A percentile compares a stretch with the other conserved stretches of the same genome.
Conservation (phyloP, 495 filamentous ascomycete genomes). For the Elasticomyces elasticus region DNA sequence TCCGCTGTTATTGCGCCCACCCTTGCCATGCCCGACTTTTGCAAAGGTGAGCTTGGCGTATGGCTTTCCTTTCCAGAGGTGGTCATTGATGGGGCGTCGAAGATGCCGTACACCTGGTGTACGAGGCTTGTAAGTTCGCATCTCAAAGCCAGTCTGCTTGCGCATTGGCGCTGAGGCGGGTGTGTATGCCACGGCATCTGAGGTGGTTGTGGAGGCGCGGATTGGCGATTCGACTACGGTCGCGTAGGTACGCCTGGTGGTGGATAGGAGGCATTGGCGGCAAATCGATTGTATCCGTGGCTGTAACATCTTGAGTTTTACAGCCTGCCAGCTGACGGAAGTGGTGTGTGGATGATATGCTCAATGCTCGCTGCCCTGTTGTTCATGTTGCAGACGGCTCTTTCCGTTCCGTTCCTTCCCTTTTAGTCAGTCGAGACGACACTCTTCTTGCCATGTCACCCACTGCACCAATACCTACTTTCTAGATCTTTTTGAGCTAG, state of each 20-base stretch:
- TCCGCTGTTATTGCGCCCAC: slow-evolving; percentile 82
- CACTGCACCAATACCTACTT: too few species aligned
- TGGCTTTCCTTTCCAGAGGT: slow-evolving; percentile 87
- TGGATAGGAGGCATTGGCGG: slow-evolving; percentile 29
- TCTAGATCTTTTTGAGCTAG: too few species aligned
- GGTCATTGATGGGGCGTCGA: slow-evolving; percentile 83
- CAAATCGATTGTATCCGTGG: slow-evolving; percentile 19
- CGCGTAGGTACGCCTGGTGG: slow-evolving; percentile 46
- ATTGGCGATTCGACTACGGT: slow-evolving; percentile 35
- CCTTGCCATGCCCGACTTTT: slow-evolving; percentile 83
- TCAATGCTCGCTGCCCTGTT: neutral
- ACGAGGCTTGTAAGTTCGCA: slow-evolving; percentile 86
- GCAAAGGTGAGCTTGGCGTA: slow-evolving; percentile 72
- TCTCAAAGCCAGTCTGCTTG: slow-evolving; percentile 35
- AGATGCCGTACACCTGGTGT: slow-evolving; percentile 92
- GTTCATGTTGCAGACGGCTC: neutral
- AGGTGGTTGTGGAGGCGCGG: slow-evolving; percentile 17
- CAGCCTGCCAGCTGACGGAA: neutral
- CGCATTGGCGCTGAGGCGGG: slow-evolving; percentile 20
- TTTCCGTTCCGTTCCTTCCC: too few species aligned
- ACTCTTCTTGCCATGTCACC: too few species aligned
- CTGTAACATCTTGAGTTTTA: slow-evolving; percentile 14
- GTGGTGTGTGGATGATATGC: neutral
- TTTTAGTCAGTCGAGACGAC: too few species aligned
- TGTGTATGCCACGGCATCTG: slow-evolving; percentile 29